Evolutionary conservation across 495 filamentous ascomycete species (phyloP).

Genomic region (Penicillium nucicola): DNA sequence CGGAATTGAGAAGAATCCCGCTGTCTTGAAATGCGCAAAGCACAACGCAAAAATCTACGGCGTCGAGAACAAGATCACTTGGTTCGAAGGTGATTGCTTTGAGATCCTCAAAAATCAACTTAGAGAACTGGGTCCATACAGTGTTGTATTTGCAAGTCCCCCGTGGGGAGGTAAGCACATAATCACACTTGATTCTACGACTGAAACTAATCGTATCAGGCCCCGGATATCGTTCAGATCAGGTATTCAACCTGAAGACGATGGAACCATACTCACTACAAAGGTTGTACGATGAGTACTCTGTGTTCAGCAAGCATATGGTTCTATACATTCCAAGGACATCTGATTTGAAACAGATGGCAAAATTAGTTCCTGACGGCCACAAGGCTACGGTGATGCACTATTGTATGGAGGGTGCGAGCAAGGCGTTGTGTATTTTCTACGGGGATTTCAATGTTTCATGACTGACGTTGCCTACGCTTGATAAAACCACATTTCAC

Average conservation of each 20-base stretch:
- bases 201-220: conserved; percentile 40
- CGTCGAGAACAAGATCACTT: conserved; percentile 74
- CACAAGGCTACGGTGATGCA: conserved; percentile 70
- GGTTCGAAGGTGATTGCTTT: conserved; percentile 83
- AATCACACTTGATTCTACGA: not conserved
- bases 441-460: conserved; percentile 44
- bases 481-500: not conserved
- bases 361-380: conserved; percentile 52
- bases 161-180: conserved; percentile 78
- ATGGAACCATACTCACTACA: conserved; percentile 84
- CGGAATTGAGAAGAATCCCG: conserved; percentile 78
- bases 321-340: conserved; percentile 86
- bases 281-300: conserved; percentile 59
- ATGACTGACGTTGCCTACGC: conserved; percentile 4
- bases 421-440: conserved; percentile 67
- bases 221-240: conserved; percentile 70
- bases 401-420: conserved; percentile 87
- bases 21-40: conserved; percentile 79
- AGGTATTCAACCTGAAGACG: conserved; percentile 76
- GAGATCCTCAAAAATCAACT: conserved; percentile 50
- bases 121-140: conserved; percentile 47
- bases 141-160: conserved; percentile 82
- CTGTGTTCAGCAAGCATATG: conserved; percentile 46
- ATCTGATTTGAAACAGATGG: conserved; percentile 81
- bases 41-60: conserved; percentile 90